Percentiles rank a stretch among this genome's conserved stretches.
phyloP scores from a whole-genome alignment of 164 flowering plant species.

The Berberis vulgaris region DNA sequence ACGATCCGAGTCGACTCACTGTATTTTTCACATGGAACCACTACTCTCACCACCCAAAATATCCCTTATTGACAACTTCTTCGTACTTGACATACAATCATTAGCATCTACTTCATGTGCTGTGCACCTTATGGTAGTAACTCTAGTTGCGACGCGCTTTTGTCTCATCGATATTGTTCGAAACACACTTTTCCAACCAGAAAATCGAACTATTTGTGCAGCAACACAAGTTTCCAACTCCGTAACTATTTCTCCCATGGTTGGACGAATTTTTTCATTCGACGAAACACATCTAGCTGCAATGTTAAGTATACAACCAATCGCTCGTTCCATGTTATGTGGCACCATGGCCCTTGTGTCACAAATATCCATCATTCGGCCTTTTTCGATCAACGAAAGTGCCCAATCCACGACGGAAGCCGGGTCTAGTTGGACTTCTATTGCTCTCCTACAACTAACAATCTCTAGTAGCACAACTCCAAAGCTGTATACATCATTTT shows the following conservation, averaged over 20 bases:
- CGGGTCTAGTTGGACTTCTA: constrained; percentile 32
- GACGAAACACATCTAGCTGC: constrained; percentile 30
- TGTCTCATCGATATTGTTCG: neutral
- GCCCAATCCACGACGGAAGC: constrained; percentile 37
- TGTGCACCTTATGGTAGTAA: neutral
- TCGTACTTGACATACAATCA: neutral
- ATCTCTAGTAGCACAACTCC: constrained; percentile 68
- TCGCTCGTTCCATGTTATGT: constrained; percentile 4
- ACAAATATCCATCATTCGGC: constrained; percentile 9
- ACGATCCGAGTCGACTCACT: neutral
- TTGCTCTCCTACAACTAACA: constrained; percentile 39
- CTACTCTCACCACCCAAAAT: neutral
- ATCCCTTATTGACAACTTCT: neutral
- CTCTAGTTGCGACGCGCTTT: neutral
- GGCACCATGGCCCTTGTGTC: constrained; percentile 10
- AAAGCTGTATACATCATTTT: constrained; percentile 61
- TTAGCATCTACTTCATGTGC: neutral
- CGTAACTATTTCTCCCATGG: constrained; percentile 13
- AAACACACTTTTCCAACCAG: neutral
- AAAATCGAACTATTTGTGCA: neutral
- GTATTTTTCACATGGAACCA: neutral
- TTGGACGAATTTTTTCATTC: constrained; percentile 14
- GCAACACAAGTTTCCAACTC: constrained; percentile 10
- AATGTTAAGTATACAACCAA: constrained; percentile 18
- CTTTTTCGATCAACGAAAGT: constrained; percentile 10